A percentile compares a stretch with the other conserved stretches of the same genome.
phyloP scores from a whole-genome alignment of 1,139 yeast genomes.

The Magnusiomyces paraingens region DNA sequence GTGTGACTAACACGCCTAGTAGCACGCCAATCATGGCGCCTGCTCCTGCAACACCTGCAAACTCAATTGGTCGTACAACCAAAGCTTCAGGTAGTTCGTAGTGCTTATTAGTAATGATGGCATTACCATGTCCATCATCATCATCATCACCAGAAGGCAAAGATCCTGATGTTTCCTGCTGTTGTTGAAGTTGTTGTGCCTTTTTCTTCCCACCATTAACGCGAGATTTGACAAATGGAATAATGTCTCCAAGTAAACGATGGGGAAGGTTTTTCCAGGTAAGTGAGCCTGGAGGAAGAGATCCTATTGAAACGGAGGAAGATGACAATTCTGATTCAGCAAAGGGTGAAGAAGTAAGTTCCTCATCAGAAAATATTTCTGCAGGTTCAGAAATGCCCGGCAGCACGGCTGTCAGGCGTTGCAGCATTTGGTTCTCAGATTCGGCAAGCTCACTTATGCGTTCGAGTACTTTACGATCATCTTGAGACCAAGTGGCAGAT shows the following conservation, averaged over 20 bases:
- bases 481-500: neutral
- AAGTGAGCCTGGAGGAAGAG: neutral
- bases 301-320: neutral
- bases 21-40: slow-evolving; percentile 15
- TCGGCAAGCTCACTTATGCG: slow-evolving; percentile 4
- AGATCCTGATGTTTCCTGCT: neutral
- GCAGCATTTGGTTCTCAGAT: slow-evolving; percentile 2
- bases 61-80: slow-evolving; percentile 12
- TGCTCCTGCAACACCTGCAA: slow-evolving; percentile 14
- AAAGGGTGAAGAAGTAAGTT: neutral
- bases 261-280: slow-evolving; percentile 6
- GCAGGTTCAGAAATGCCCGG: slow-evolving; percentile 4
- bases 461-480: slow-evolving; percentile 3
- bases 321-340: neutral
- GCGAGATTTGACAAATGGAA: too few species aligned
- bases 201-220: neutral
- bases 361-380: neutral
- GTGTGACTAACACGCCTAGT: slow-evolving; percentile 12
- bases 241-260: slow-evolving; percentile 2
- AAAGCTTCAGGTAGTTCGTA: slow-evolving; percentile 5
- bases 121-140: too few species aligned
- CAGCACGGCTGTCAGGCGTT: neutral
- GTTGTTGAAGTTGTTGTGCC: neutral
- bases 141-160: too few species aligned
- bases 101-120: neutral